Evolutionary conservation across 306 rosid genomes (phyloP), one percentile per base, ranked within the genome.

Genomic region (Hylodesmum podocarpum): DNA sequence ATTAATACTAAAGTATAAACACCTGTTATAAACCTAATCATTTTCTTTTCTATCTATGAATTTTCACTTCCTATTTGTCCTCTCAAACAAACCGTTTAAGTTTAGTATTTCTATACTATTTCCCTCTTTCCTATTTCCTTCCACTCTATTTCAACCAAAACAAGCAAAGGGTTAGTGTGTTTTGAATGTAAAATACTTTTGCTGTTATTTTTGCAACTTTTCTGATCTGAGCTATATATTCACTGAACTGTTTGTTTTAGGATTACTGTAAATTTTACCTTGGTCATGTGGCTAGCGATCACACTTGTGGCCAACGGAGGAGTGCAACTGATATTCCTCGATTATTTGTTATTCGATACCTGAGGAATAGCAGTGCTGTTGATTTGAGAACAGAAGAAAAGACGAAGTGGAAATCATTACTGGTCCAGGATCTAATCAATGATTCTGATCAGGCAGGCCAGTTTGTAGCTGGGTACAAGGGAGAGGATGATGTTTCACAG

Each of bases 381-480:
- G 76, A 87, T 70, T 65, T 41, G 21, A 82, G 87, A 80, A 68
- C 80, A 15, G 63, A 92, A 73, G 81, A 46, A 69, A 85, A 70
- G 81, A 51, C 82, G 14, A 89, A 41, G 54, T 85, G 84, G 86
- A 85, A 70, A 73, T 69, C 88, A 6, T 29, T 47, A 47, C 53
- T 85, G 5, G 68, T 49, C 76, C 81, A 79, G 79, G 84, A 85
- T 75, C 29, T 85, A 41, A 87, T 83, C 3, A 79, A 79, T 54
- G 99, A 92, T 33, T 31, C 81, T 41, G 97, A 92, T 83, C 91
- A 78, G 65, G 92, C 96, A 34, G 85, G 96, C 69, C 99, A 92
- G 83, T 94, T 90, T 70, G 97, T 95, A 80, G 97, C 97, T 13
- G 88, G 82, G 78, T 95, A 90, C 90, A 90, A 88, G 72, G 99